Percentiles rank a stretch among this genome's conserved stretches.
Conservation (phyloP, 2,329 filamentous ascomycete species). For the Stachybotrys chlorohalonatus region DNA sequence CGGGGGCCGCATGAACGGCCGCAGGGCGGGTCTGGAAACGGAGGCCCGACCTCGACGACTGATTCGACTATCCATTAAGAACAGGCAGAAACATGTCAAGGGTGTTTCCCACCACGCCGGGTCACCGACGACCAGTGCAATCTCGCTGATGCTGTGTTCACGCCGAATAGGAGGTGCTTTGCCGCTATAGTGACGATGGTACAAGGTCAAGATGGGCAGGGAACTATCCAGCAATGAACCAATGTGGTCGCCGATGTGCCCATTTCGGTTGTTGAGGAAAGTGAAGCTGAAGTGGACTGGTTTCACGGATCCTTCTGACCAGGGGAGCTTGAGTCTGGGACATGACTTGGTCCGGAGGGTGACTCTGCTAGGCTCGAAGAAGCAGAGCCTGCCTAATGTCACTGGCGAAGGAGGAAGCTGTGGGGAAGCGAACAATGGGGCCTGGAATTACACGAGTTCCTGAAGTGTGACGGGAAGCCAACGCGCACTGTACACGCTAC, state of each 20-base stretch:
- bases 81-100: neutral
- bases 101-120: neutral
- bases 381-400: no score
- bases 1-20: neutral
- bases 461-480: no score
- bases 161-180: neutral
- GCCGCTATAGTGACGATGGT: neutral
- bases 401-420: no score
- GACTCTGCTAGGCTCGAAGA: no score
- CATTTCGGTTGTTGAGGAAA: neutral
- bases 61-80: neutral
- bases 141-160: neutral
- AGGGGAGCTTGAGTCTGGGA: neutral
- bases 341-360: no score
- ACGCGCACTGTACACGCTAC: no score
- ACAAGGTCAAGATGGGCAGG: neutral
- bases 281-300: neutral
- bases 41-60: neutral
- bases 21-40: neutral
- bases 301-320: neutral
- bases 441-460: no score
- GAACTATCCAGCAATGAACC: neutral
- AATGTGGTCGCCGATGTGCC: neutral
- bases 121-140: neutral
- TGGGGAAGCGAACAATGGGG: no score